phyloP scores from a whole-genome alignment of 305 asterid genomes.

The Fraxinus baroniana region DNA sequence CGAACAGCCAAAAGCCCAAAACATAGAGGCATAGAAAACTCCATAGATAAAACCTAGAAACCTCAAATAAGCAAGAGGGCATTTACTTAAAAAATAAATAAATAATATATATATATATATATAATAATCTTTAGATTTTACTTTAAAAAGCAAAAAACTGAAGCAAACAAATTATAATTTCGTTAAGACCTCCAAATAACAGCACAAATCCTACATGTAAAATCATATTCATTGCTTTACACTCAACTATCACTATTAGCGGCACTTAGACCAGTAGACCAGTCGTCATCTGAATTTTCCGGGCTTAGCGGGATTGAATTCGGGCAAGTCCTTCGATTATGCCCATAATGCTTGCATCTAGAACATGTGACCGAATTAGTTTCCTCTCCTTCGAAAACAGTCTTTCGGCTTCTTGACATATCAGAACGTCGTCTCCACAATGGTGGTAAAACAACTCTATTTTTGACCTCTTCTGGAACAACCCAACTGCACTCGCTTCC shows the following conservation, averaged over 20 bases:
- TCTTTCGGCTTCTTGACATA: background rate
- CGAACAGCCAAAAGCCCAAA: background rate
- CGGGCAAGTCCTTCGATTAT: constrained; percentile 8
- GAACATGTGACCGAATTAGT: constrained; percentile 7
- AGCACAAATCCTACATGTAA: background rate
- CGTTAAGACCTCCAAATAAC: background rate
- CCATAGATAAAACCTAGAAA: background rate
- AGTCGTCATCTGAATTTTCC: background rate
- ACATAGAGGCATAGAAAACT: background rate
- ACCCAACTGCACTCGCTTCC: constrained; percentile 9
- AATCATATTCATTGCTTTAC: background rate
- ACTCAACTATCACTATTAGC: background rate
- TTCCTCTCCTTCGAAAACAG: background rate
- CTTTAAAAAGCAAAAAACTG: background rate
- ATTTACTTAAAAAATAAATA: background rate
- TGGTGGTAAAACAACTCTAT: background rate
- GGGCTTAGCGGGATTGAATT: constrained; percentile 7
- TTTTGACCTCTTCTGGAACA: background rate
- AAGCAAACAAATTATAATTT: background rate
- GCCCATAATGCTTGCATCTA: constrained; percentile 9
- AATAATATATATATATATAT: too few species aligned
- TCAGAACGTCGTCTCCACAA: constrained; percentile 7
- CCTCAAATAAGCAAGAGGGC: background rate
- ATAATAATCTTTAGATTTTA: background rate
- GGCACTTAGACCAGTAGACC: background rate